Evolutionary conservation across 176 grass and related monocot genomes (phyloP).

Genomic region (Rhynchospora pubera): DNA sequence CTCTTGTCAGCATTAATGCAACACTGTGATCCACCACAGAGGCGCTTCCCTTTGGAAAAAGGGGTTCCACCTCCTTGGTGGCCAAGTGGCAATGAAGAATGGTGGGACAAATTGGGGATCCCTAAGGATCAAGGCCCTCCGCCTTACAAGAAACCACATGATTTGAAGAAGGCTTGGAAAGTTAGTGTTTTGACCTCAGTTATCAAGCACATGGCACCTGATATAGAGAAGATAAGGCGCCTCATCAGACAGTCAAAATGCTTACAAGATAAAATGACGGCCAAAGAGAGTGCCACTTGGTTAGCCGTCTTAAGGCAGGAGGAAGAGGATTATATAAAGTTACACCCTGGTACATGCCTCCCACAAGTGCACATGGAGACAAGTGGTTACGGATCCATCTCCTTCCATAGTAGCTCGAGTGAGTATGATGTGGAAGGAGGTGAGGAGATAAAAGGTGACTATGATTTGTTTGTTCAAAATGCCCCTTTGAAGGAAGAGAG

Average conservation of each 20-base stretch:
- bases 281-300: constrained; percentile 76
- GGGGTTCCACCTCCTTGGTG: constrained; percentile 73
- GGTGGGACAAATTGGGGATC: constrained; percentile 54
- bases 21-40: constrained; percentile 81
- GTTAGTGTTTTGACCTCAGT: constrained; percentile 79
- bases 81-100: constrained; percentile 49
- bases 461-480: constrained; percentile 17
- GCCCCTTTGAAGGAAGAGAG: constrained; percentile 53
- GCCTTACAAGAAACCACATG: constrained; percentile 96
- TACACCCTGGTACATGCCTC: constrained; percentile 36
- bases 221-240: constrained; percentile 68
- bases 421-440: constrained; percentile 57
- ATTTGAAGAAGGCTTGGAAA: constrained; percentile 96
- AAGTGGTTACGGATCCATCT: constrained; percentile 10
- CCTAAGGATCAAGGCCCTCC: constrained; percentile 43
- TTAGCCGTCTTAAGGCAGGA: constrained; percentile 65
- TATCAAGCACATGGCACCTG: constrained; percentile 90
- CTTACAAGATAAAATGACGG: constrained; percentile 95
- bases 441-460: constrained; percentile 24
- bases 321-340: constrained; percentile 52
- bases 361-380: constrained; percentile 10
- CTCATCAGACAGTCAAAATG: constrained; percentile 84
- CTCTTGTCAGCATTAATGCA: constrained; percentile 85
- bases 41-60: constrained; percentile 78
- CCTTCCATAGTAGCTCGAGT: constrained; percentile 36